Evolutionary conservation across 2,329 filamentous ascomycete species (phyloP).

Genomic region (Aspergillus phoenicis): DNA sequence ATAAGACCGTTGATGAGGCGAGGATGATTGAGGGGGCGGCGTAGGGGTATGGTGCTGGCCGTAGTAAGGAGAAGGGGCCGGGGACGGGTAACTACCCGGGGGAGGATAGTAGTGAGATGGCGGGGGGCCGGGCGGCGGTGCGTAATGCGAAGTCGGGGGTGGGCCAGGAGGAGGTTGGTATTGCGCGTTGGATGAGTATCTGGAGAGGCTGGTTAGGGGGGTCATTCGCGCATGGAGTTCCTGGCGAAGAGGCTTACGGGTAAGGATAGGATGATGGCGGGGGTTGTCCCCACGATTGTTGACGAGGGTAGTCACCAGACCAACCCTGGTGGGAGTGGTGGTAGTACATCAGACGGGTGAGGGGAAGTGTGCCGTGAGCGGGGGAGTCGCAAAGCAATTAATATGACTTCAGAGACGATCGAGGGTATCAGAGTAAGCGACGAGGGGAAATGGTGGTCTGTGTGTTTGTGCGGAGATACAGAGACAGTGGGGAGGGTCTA

Average conservation of each 20-base stretch:
- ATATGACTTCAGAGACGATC: neutral
- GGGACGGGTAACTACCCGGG: conserved; percentile 7
- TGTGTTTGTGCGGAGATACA: conserved; percentile 4
- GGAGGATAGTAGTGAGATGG: conserved; percentile 14
- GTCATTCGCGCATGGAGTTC: no score
- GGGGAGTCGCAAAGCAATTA: neutral
- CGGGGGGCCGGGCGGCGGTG: conserved; percentile 11
- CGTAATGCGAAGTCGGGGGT: conserved; percentile 11
- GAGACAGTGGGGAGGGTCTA: neutral
- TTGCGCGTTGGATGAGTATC: conserved; percentile 1
- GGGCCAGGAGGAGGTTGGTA: conserved; percentile 11
- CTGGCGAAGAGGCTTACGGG: conserved; percentile 11
- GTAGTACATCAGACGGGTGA: conserved; percentile 23
- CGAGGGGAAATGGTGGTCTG: neutral
- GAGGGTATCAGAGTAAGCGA: neutral
- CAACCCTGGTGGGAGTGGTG: conserved; percentile 20
- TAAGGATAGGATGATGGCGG: conserved; percentile 17
- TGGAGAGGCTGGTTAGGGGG: neutral
- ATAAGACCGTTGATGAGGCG: conserved; percentile 17
- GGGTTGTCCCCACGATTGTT: conserved; percentile 17
- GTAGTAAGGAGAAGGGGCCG: conserved; percentile 15
- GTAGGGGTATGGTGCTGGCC: conserved; percentile 18
- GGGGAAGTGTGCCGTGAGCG: neutral
- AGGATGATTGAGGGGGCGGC: conserved; percentile 21
- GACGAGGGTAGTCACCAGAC: conserved; percentile 19